phyloP scores from a whole-genome alignment of 2,329 filamentous ascomycete species.

The Apiospora koreana region DNA sequence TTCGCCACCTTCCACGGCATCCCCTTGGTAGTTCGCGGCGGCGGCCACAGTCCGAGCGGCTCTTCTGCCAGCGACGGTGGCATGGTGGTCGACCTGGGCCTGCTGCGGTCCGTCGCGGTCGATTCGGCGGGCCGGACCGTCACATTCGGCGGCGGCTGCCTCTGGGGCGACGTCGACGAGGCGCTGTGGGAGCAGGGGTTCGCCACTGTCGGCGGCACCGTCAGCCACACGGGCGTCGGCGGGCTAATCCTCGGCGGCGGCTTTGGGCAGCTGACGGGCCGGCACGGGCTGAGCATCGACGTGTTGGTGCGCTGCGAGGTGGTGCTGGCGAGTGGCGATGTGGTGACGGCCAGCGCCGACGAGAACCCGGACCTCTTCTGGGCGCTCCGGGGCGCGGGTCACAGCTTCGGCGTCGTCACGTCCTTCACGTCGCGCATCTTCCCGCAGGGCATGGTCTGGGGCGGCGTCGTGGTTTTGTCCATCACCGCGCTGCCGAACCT shows the following conservation, averaged over 20 bases:
- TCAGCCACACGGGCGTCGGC: constrained; percentile 63
- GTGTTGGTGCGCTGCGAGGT: constrained; percentile 40
- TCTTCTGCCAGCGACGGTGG: constrained; percentile 51
- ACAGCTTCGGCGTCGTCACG: constrained; percentile 45
- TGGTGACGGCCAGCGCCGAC: constrained; percentile 39
- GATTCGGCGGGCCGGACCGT: constrained; percentile 46
- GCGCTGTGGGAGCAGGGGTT: constrained; percentile 51
- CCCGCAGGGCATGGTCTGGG: constrained; percentile 34
- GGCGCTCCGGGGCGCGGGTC: constrained; percentile 41
- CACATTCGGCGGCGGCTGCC: constrained; percentile 51
- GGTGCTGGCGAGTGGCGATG: constrained; percentile 38
- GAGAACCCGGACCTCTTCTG: constrained; percentile 46
- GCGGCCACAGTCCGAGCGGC: constrained; percentile 57
- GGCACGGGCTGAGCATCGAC: constrained; percentile 52
- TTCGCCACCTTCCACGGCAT: constrained; percentile 46
- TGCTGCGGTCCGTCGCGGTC: constrained; percentile 51
- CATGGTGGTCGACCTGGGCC: constrained; percentile 55
- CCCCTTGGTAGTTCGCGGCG: constrained; percentile 55
- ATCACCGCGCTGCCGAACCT: constrained; percentile 28
- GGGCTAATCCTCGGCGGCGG: constrained; percentile 60
- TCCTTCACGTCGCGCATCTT: constrained; percentile 37
- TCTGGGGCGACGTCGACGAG: constrained; percentile 57
- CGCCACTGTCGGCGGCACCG: constrained; percentile 62
- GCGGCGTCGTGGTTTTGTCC: constrained; percentile 28
- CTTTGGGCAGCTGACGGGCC: constrained; percentile 56